phyloP scores from a whole-genome alignment of 345 rosid species.

The Hibiscus trionum region DNA sequence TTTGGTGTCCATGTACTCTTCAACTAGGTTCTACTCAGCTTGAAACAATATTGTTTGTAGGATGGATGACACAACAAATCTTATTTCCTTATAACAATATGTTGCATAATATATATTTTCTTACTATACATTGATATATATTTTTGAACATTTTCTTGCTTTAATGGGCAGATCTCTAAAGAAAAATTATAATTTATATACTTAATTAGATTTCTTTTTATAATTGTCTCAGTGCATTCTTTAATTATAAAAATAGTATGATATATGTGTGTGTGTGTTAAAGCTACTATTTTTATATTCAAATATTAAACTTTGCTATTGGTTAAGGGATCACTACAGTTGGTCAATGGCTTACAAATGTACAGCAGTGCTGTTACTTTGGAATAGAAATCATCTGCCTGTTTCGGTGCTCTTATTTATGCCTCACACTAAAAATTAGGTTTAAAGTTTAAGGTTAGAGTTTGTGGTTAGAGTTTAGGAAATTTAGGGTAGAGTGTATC shows the following conservation, averaged over 20 bases:
- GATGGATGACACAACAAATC: too few relatives aligned
- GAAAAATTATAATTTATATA: too few relatives aligned
- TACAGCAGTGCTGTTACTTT: neutral
- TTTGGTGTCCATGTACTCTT: neutral
- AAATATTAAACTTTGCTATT: neutral
- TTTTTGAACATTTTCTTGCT: neutral
- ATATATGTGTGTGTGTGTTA: neutral
- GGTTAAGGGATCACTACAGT: neutral
- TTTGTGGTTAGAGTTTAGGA: too few relatives aligned
- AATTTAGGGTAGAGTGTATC: too few relatives aligned
- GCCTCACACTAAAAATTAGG: too few relatives aligned
- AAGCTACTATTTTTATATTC: neutral
- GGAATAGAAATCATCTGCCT: neutral
- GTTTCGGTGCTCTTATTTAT: too few relatives aligned
- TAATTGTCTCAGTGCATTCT: too few relatives aligned
- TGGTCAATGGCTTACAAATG: constrained; percentile 2
- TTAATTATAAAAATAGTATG: too few relatives aligned
- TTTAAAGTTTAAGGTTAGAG: too few relatives aligned
- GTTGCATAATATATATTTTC: neutral
- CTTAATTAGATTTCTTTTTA: too few relatives aligned
- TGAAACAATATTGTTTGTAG: neutral
- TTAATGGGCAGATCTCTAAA: too few relatives aligned
- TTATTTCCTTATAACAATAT: neutral
- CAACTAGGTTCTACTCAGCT: neutral
- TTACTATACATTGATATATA: neutral